phyloP scores from a whole-genome alignment of 2,329 filamentous ascomycete genomes.

The Curvularia hawaiiensis region DNA sequence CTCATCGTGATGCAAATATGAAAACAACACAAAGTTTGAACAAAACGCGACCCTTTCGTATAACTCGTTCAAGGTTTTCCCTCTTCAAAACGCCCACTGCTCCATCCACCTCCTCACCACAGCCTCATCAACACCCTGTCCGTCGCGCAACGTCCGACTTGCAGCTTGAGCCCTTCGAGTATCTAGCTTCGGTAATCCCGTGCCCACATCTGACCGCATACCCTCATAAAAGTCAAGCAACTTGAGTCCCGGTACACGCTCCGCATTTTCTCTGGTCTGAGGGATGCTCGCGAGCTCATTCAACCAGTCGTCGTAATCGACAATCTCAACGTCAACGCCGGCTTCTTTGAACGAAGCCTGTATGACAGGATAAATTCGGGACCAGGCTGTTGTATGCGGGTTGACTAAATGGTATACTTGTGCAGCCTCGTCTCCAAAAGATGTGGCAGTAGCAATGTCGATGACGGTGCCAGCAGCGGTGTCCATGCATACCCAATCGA shows the following conservation, averaged over 20 bases:
- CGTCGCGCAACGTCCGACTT: background rate
- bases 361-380: slow-evolving; percentile 1
- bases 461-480: slow-evolving; percentile 1
- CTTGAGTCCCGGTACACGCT: slow-evolving; percentile 5
- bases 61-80: too few species aligned
- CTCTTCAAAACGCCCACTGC: slow-evolving; percentile 1
- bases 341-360: background rate
- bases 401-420: slow-evolving; percentile 11
- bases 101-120: slow-evolving; percentile 2
- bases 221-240: slow-evolving; percentile 6
- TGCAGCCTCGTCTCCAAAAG: background rate
- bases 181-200: background rate
- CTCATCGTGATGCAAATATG: too few species aligned
- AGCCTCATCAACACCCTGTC: background rate
- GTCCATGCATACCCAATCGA: slow-evolving; percentile 38
- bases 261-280: slow-evolving; percentile 7
- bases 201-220: background rate
- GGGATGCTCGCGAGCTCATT: slow-evolving; percentile 1
- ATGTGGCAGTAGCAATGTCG: slow-evolving; percentile 2
- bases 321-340: background rate
- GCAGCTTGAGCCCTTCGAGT: background rate
- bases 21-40: too few species aligned
- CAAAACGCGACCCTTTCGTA: too few species aligned
- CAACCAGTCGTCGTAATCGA: slow-evolving; percentile 2
- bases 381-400: slow-evolving; percentile 3